A percentile compares a stretch with the other conserved stretches of the same genome.
Conservation (phyloP, 1,284 basidiomycete species). For the Athelia sp. region DNA sequence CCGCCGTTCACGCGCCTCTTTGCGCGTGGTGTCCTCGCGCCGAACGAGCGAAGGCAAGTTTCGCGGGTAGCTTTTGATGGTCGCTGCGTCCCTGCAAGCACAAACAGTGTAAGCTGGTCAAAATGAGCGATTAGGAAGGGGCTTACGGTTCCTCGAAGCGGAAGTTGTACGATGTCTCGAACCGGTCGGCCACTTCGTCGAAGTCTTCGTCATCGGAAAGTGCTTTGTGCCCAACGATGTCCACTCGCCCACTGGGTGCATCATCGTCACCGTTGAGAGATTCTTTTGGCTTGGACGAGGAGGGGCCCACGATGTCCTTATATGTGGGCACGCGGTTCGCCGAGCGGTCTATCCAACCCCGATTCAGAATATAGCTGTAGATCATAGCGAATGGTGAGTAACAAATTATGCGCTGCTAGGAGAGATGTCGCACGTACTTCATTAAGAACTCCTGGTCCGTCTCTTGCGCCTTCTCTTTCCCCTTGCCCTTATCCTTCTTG, state of each 20-base stretch:
- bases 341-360: conserved; percentile 88
- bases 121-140: background rate
- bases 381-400: conserved; percentile 3
- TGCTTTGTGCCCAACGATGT: conserved; percentile 34
- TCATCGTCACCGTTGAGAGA: too few species aligned
- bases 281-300: too few species aligned
- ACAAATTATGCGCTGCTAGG: too few species aligned
- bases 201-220: conserved; percentile 46
- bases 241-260: conserved; percentile 22
- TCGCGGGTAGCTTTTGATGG: conserved; percentile 81
- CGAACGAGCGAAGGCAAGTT: conserved; percentile 67
- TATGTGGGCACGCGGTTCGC: conserved; percentile 76
- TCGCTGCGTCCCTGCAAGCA: conserved; percentile 53
- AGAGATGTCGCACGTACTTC: conserved; percentile 73
- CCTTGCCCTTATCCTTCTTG: conserved; percentile 28
- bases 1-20: conserved; percentile 72
- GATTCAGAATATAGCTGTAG: conserved; percentile 90
- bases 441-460: conserved; percentile 84
- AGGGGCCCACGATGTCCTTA: conserved; percentile 76
- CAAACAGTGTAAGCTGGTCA: background rate
- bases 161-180: conserved; percentile 89
- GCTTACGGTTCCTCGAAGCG: conserved; percentile 90
- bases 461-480: conserved; percentile 42
- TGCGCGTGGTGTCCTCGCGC: conserved; percentile 74
- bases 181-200: conserved; percentile 67